phyloP scores from a whole-genome alignment of 805 yeast species.

The Candida nemodendra region DNA sequence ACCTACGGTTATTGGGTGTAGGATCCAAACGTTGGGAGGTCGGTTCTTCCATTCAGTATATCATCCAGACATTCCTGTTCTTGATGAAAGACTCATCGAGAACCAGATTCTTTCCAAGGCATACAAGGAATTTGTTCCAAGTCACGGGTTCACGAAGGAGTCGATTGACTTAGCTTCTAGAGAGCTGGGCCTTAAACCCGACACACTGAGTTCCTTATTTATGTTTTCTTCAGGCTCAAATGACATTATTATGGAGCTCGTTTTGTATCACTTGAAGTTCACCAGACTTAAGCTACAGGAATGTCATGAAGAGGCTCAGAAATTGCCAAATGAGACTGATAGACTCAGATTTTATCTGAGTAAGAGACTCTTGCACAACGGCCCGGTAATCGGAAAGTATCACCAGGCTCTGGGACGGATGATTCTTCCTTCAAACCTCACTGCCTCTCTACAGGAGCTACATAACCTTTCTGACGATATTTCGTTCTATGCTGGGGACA shows the following conservation, averaged over 20 bases:
- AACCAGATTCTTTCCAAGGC: constrained; percentile 35
- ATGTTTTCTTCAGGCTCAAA: constrained; percentile 30
- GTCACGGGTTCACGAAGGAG: constrained; percentile 40
- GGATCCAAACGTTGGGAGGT: constrained; percentile 1
- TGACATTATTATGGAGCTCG: constrained; percentile 40
- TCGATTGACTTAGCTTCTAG: constrained; percentile 45
- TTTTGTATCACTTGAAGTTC: constrained; percentile 45
- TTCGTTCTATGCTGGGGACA: constrained; percentile 75
- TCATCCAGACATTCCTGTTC: constrained; percentile 37
- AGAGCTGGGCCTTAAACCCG: constrained; percentile 39
- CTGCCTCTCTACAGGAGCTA: constrained; percentile 61
- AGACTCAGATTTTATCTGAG: constrained; percentile 34
- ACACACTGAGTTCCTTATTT: constrained; percentile 41
- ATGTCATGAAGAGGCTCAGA: constrained; percentile 26
- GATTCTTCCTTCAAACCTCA: constrained; percentile 61
- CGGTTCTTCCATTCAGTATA: constrained; percentile 36
- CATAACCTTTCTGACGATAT: constrained; percentile 81
- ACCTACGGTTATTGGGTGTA: no score
- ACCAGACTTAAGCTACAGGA: constrained; percentile 39
- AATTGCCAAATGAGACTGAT: constrained; percentile 20
- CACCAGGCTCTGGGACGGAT: constrained; percentile 57
- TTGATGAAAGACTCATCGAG: constrained; percentile 36
- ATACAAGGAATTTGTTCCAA: constrained; percentile 38
- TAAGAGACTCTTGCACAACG: constrained; percentile 51
- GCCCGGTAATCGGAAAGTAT: constrained; percentile 43